These are phyloP conservation scores for Urtica urens DNA, from an alignment of 306 rosid species.

Conservation along the genomic window DNA sequence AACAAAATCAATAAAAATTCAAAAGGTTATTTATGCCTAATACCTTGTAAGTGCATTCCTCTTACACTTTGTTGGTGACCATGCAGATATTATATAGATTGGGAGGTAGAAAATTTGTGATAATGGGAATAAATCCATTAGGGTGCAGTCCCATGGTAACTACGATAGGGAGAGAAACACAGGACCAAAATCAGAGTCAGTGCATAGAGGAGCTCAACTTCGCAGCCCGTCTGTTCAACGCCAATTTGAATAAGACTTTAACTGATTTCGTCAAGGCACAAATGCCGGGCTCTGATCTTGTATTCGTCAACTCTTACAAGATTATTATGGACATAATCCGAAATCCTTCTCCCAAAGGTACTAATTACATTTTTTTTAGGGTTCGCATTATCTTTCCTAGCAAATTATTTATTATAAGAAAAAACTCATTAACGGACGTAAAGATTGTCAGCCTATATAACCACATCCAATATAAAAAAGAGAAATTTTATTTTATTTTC, in stretches of 20 bases:
- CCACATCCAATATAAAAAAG: no score
- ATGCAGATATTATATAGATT: constrained; percentile 31
- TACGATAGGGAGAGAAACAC: background rate
- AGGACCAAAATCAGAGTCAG: background rate
- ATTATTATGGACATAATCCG: constrained; percentile 29
- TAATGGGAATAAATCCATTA: constrained; percentile 31
- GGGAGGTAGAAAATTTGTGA: constrained; percentile 31
- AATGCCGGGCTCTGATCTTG: constrained; percentile 23
- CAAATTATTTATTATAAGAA: no score
- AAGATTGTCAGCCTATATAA: no score
- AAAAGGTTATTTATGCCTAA: no score
- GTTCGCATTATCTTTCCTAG: no score
- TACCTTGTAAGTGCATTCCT: no score
- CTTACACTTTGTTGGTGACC: background rate
- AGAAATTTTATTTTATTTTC: no score
- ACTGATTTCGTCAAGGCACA: constrained; percentile 17
- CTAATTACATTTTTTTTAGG: no score
- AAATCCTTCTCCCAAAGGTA: constrained; percentile 25
- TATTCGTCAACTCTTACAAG: constrained; percentile 31
- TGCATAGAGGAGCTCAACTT: constrained; percentile 24
- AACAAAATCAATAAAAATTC: no score
- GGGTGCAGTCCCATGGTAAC: constrained; percentile 38
- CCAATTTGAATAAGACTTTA: constrained; percentile 20
- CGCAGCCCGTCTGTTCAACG: constrained; percentile 34
- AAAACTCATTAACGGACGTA: no score